Evolutionary conservation across 352 stramenopile genomes (phyloP).

Genomic region (Pythium grandisporangium): DNA sequence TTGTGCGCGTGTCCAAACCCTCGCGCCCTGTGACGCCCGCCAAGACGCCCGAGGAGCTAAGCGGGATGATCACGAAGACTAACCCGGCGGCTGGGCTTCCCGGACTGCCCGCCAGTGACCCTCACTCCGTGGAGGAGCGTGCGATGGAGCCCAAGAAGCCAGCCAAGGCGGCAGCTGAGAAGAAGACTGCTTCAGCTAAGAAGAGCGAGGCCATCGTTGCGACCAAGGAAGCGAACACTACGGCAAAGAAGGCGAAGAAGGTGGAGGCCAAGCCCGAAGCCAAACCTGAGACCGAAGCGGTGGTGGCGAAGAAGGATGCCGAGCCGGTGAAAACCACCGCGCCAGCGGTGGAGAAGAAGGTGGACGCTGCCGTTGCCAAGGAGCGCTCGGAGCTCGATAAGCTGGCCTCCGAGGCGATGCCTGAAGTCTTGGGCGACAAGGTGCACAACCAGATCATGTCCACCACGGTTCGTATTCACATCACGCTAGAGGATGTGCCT

Average conservation of each 20-base stretch:
- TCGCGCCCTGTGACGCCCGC: constrained; percentile 11
- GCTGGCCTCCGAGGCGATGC: constrained; percentile 34
- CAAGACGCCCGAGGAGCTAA: constrained; percentile 36
- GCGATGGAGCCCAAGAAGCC: constrained; percentile 11
- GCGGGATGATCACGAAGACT: constrained; percentile 32
- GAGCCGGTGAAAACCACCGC: constrained; percentile 10
- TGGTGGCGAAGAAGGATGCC: constrained; percentile 19
- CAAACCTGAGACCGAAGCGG: constrained; percentile 4
- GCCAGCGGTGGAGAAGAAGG: constrained; percentile 39
- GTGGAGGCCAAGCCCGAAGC: constrained; percentile 4
- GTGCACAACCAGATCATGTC: constrained; percentile 61
- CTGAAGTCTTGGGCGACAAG: constrained; percentile 26
- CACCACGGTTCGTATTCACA: constrained; percentile 29
- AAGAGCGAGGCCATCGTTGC: constrained; percentile 2
- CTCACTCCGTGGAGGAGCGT: constrained; percentile 12
- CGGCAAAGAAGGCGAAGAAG: constrained; percentile 8
- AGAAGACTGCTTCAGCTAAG: too few species aligned
- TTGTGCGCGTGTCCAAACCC: constrained; percentile 11
- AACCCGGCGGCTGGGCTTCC: constrained; percentile 12
- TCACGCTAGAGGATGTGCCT: neutral
- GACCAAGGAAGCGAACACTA: constrained; percentile 8
- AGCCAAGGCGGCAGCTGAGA: too few species aligned
- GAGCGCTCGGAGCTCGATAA: constrained; percentile 52
- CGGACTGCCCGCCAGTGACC: constrained; percentile 9
- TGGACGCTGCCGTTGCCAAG: constrained; percentile 50